These are phyloP conservation scores for Clathrus columnatus DNA, from an alignment of 768 basidiomycete genomes.

Conservation along the genomic window DNA sequence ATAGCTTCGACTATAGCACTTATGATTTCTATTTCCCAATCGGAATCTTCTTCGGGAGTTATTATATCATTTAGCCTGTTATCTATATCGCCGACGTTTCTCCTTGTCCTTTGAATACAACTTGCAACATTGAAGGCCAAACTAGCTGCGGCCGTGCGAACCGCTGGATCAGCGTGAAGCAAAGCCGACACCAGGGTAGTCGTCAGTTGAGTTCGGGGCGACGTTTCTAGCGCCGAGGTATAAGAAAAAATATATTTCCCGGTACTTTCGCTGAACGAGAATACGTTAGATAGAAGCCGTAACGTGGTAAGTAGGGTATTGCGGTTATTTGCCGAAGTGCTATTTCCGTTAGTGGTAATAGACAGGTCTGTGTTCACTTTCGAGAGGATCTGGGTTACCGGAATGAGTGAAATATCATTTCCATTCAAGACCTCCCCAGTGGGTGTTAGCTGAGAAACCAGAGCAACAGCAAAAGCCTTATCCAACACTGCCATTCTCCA, in stretches of 20 bases:
- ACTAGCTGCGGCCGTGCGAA: constrained; percentile 76
- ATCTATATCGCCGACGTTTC: constrained; percentile 38
- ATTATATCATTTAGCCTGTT: constrained; percentile 23
- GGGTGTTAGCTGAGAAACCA: constrained; percentile 37
- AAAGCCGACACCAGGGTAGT: constrained; percentile 55
- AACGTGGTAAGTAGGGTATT: constrained; percentile 59
- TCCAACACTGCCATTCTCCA: constrained; percentile 75
- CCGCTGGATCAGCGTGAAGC: constrained; percentile 54
- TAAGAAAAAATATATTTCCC: constrained; percentile 29
- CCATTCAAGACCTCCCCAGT: constrained; percentile 16
- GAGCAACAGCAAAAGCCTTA: constrained; percentile 27
- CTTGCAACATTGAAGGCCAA: constrained; percentile 69
- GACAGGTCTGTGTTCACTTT: constrained; percentile 36
- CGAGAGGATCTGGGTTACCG: constrained; percentile 23
- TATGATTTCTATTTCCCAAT: constrained; percentile 80
- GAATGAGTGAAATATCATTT: constrained; percentile 33
- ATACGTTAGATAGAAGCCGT: constrained; percentile 61
- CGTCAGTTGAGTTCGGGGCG: constrained; percentile 34
- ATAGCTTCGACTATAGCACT: constrained; percentile 80
- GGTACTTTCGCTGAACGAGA: constrained; percentile 36
- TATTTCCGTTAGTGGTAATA: constrained; percentile 28
- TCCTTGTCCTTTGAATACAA: constrained; percentile 46
- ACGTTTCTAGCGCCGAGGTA: constrained; percentile 20
- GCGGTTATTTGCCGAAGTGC: constrained; percentile 28
- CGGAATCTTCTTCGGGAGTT: constrained; percentile 22